Evolutionary conservation across 495 filamentous ascomycete genomes (phyloP), one percentile per base, ranked within the genome.

Genomic region (Penicillium cataractarum): DNA sequence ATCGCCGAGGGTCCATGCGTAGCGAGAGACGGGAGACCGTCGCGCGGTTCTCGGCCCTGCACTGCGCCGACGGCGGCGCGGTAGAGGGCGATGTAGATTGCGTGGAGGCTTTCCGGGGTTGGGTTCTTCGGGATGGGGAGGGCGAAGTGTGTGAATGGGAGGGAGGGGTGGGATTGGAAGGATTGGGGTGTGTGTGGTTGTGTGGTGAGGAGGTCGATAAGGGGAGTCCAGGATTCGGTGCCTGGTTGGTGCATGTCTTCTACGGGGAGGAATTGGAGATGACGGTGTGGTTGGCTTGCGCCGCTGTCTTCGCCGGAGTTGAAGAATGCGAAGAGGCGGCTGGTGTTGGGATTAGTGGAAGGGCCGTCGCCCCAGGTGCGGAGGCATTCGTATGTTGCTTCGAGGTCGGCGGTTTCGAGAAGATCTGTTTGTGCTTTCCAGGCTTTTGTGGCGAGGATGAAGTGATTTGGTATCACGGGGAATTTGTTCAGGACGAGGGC

Each of bases 401-500:
- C 83, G 49, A 96, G 75, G 71, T 96, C 92, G 9, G 76, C 80
- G 27, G 78, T 68, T 50, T 90, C 87, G 5, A 96, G 77, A 0
- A 92, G 58, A 65, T 90, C 79, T 1, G 88, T 90, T 74, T 94
- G 92, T 3, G 76, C 71, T 63, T 88, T 85, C 79, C 89, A 87
- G 22, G 72, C 74, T 52, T 70, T 85, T 2, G 92, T 96, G 0
- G 87, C 83, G 53, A 96, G 81, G 61, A 96, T 92, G 75, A 90
- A 92, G 72, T 96, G 92, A 53, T 91, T 83, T 0, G 84, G 83
- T 32, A 93, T 90, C 21, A 96, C 82, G 19, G 92, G 89, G 69
- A 86, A 96, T 71, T 93, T 94, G 77, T 94, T 94, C 51, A 96
- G 77, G 27, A 94, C 84, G 39, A 94, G 80, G 60, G 82, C 74